Percentiles rank a stretch among this genome's conserved stretches.
These are phyloP conservation scores for Periconia macrospinosa DNA, from an alignment of 2,329 filamentous ascomycete genomes.

Conservation along the genomic window DNA sequence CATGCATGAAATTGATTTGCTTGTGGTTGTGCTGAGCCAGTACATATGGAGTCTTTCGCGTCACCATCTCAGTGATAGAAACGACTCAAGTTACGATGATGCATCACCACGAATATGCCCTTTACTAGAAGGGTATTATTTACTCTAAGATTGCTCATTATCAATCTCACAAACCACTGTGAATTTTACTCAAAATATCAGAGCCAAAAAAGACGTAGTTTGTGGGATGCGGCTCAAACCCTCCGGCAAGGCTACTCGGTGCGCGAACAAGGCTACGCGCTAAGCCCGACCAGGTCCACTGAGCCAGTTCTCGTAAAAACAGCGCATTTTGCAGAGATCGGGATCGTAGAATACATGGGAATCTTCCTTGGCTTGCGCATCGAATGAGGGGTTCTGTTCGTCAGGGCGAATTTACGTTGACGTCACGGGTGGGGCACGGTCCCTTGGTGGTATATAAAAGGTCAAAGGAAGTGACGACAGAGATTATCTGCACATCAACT, in stretches of 20 bases:
- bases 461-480: background rate
- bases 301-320: no score
- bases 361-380: background rate
- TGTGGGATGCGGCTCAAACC: background rate
- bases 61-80: no score
- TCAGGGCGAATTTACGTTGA: slow-evolving; percentile 2
- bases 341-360: background rate
- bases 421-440: slow-evolving; percentile 19
- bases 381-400: background rate
- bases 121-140: no score
- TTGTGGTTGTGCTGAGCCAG: no score
- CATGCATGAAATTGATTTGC: no score
- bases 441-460: background rate
- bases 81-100: no score
- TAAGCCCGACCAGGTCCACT: background rate
- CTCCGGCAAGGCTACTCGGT: background rate
- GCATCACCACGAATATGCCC: no score
- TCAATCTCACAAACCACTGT: no score
- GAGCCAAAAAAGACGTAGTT: background rate
- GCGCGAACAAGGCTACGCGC: background rate
- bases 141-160: no score
- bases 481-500: background rate
- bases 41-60: no score
- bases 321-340: background rate
- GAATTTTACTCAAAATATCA: no score